phyloP scores from a whole-genome alignment of 306 rosid species.

The Senna siamea region DNA sequence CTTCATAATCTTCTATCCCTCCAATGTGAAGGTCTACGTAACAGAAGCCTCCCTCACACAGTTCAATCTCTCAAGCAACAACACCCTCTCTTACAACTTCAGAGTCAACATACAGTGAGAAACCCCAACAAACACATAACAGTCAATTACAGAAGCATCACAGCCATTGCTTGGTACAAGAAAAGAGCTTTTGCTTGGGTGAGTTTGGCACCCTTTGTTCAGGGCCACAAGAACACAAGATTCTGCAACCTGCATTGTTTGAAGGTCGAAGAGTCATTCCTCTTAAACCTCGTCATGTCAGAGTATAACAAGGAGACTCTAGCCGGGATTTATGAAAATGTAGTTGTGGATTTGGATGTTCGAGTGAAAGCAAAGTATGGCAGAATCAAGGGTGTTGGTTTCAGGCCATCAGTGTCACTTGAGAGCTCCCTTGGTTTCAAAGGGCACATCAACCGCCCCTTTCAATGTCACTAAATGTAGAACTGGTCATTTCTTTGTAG shows the following conservation, averaged over 20 bases:
- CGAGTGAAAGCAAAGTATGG: constrained; percentile 33
- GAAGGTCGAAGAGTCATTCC: constrained; percentile 25
- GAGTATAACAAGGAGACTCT: constrained; percentile 42
- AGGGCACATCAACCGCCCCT: not conserved
- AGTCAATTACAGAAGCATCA: constrained; percentile 37
- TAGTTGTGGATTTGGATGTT: constrained; percentile 44
- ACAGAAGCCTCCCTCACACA: constrained; percentile 39
- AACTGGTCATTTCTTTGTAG: constrained; percentile 17
- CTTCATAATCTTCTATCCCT: constrained; percentile 19
- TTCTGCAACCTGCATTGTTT: constrained; percentile 30
- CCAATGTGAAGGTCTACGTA: constrained; percentile 37
- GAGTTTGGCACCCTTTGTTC: constrained; percentile 43
- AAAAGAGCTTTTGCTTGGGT: constrained; percentile 1
- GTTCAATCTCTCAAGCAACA: constrained; percentile 44
- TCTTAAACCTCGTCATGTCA: constrained; percentile 20
- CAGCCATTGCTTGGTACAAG: constrained; percentile 39
- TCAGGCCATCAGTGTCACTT: constrained; percentile 34
- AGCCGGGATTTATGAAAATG: constrained; percentile 32
- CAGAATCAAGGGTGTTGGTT: not conserved
- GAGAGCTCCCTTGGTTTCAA: constrained; percentile 43
- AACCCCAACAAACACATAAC: constrained; percentile 41
- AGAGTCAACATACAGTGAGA: constrained; percentile 38
- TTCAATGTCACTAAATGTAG: constrained; percentile 34
- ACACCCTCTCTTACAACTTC: constrained; percentile 36
- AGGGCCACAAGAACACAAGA: constrained; percentile 48